phyloP scores from a whole-genome alignment of 1,284 basidiomycete species.

The Jaminaea rosea region DNA sequence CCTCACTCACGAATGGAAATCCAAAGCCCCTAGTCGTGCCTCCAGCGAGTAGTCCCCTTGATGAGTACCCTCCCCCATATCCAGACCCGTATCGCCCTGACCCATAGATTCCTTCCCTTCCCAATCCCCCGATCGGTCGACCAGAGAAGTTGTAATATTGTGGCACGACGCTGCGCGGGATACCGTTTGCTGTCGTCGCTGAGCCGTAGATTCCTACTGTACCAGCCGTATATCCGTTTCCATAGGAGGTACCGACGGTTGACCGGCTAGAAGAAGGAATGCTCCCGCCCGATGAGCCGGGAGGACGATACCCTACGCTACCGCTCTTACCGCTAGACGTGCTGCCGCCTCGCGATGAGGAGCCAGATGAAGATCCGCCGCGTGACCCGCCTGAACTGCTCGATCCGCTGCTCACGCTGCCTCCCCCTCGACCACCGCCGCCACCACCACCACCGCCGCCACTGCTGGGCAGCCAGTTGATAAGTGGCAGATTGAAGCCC shows the following conservation, averaged over 20 bases:
- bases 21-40: slow-evolving; percentile 4
- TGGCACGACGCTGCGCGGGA: slow-evolving; percentile 4
- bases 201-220: neutral
- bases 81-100: slow-evolving; percentile 3
- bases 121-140: slow-evolving; percentile 3
- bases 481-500: no score
- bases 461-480: no score
- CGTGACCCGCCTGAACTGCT: no score
- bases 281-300: neutral
- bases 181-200: slow-evolving; percentile 3
- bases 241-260: slow-evolving; percentile 2
- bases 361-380: no score
- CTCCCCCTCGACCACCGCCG: neutral
- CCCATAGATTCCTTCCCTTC: slow-evolving; percentile 1
- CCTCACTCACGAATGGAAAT: no score
- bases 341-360: no score
- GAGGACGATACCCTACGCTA: neutral
- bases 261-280: neutral
- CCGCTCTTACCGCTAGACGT: no score
- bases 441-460: slow-evolving; percentile 4
- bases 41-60: slow-evolving; percentile 4
- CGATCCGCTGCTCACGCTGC: neutral
- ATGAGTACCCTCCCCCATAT: slow-evolving; percentile 1
- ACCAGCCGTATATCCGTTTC: neutral
- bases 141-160: no score